Evolutionary conservation across 352 stramenopile genomes (phyloP), one percentile per base, ranked within the genome.

Genomic region (Globisporangium nodosum): DNA sequence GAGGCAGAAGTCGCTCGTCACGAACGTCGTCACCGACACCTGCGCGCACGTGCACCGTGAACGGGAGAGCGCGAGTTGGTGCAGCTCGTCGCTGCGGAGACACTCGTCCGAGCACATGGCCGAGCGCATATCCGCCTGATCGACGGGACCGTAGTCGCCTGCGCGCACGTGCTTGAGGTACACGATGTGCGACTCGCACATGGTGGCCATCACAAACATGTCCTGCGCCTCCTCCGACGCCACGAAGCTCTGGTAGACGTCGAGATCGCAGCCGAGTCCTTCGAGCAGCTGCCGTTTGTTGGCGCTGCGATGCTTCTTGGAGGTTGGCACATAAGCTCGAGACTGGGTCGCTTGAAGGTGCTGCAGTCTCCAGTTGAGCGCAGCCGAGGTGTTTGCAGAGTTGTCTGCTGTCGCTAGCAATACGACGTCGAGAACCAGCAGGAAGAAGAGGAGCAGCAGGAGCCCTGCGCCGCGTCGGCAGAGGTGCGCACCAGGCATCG

Each of bases 61-160:
- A 13, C 64, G 37, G 0, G 70, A 70, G 79, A 97, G 91, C 8
- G 83, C 88, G 6, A 81, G 64, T 15, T 82, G 73, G 56, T 95
- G 84, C 33, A 97, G 64, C 42, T 76, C 50, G 56, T 97, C 90
- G 56, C 81, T 95, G 7, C 67, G 55, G 1, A 93, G 50, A 68
- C 90, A 97, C 50, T 96, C 82, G 27, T 80, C 64, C 1, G 87
- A 91, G 69, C 88, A 96, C 88, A 96, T 96, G 53, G 70, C 76
- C 7, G 64, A 66, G n/a, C 71, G 69, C 24, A 97, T 82, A 63
- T 89, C 77, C 27, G 67, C 68, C 58, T 92, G 85, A 47, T 75
- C 63, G 33, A 91, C 63, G 13, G 81, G 81, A 0, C 81, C 81
- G 59, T 79, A 90, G 24, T 61, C 65, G 11, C 81, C 85, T 24